A percentile compares a stretch with the other conserved stretches of the same genome.
These are phyloP conservation scores for Globisporangium nodosum DNA, from an alignment of 352 stramenopile genomes.

Conservation along the genomic window DNA sequence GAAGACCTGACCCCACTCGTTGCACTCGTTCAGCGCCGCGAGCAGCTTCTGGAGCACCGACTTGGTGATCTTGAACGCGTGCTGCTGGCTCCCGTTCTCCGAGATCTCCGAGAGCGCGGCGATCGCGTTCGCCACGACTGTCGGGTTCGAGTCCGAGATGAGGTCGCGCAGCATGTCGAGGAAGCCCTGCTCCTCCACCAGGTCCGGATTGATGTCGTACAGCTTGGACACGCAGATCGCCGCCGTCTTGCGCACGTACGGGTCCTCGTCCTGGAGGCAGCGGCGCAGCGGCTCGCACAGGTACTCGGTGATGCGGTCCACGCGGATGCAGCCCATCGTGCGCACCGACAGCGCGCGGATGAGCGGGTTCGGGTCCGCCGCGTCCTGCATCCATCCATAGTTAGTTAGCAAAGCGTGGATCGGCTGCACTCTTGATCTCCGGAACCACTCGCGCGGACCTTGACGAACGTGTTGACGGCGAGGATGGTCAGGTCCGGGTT, in stretches of 20 bases:
- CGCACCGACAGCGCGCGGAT: constrained; percentile 97
- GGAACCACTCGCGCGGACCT: constrained; percentile 16
- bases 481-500: constrained; percentile 99
- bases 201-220: constrained; percentile 97
- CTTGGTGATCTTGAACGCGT: constrained; percentile 93
- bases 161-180: constrained; percentile 96
- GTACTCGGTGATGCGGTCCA: constrained; percentile 99
- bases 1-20: constrained; percentile 99
- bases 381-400: constrained; percentile 26
- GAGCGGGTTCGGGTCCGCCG: constrained; percentile 89
- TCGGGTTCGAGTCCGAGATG: constrained; percentile 97
- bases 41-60: constrained; percentile 98
- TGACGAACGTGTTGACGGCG: constrained; percentile 99
- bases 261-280: constrained; percentile 94
- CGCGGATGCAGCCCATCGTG: constrained; percentile 99
- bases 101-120: constrained; percentile 96
- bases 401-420: background rate
- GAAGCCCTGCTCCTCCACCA: constrained; percentile 96
- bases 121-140: constrained; percentile 98
- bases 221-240: constrained; percentile 99
- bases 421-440: too few relatives aligned
- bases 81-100: constrained; percentile 89
- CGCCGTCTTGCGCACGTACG: constrained; percentile 99
- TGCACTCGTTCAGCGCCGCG: constrained; percentile 98
- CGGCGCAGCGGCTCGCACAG: constrained; percentile 95